Conservation (phyloP, 1,284 basidiomycete species). For the Naganishia sp. region DNA sequence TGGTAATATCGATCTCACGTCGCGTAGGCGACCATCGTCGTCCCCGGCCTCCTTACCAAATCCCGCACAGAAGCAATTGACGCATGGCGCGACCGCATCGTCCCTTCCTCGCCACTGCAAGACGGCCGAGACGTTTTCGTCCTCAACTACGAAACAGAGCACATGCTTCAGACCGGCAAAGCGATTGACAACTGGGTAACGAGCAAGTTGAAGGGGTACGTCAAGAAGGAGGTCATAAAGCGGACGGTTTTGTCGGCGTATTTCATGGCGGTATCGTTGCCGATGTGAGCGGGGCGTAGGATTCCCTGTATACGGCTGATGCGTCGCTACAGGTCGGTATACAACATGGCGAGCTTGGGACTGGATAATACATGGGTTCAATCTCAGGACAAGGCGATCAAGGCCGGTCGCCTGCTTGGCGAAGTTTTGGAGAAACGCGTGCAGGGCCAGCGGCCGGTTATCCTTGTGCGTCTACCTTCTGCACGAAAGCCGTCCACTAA, state of each 20-base stretch:
- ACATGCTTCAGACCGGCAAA: constrained; percentile 55
- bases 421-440: constrained; percentile 60
- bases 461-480: constrained; percentile 48
- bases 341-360: constrained; percentile 49
- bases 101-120: constrained; percentile 22
- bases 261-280: constrained; percentile 59
- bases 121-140: constrained; percentile 55
- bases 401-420: constrained; percentile 60
- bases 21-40: constrained; percentile 53
- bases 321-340: constrained; percentile 42
- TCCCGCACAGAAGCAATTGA: constrained; percentile 53
- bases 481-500: background rate
- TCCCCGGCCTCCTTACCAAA: constrained; percentile 56
- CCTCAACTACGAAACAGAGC: constrained; percentile 52
- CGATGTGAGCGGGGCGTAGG: constrained; percentile 45
- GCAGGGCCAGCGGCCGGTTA: constrained; percentile 60
- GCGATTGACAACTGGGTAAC: constrained; percentile 54
- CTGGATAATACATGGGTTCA: constrained; percentile 55
- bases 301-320: constrained; percentile 47
- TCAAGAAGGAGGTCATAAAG: constrained; percentile 58
- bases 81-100: constrained; percentile 45
- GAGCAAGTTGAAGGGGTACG: constrained; percentile 51
- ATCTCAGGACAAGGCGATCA: constrained; percentile 56
- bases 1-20: background rate
- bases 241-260: constrained; percentile 59